Evolutionary conservation across 345 rosid genomes (phyloP), one percentile per base, ranked within the genome.

Genomic region (Brassica incana): DNA sequence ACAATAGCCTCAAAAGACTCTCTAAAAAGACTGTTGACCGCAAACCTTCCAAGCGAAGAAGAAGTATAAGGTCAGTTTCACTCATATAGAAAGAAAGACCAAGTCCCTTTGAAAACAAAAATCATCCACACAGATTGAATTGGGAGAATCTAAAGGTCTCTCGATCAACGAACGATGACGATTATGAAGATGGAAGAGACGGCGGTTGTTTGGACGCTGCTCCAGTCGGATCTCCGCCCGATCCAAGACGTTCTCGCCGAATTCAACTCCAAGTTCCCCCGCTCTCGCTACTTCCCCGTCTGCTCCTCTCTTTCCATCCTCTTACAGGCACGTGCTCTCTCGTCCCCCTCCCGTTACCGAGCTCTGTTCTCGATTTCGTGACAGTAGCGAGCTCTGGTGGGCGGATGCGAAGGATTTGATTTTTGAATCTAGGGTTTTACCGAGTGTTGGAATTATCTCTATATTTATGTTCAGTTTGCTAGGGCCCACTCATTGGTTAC

Each of bases 221-320:
- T 91, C 65, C 87, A 87, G 74, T 83, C 85, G 65, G 95, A 88
- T 69, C 83, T 85, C 40, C 84, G 82, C 25, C 84, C 91, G 4
- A 74, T 91, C 60, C 87, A 82, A 18, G 91, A 88, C 54, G 81
- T 86, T 66, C 60, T 85, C 11, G n/a, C 92, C 60, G 92, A 91
- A 69, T 90, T 89, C 86, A 79, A 67, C 82, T 84, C 93, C 54
- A 81, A 81, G 12, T 75, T 93, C 85, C 25, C 81, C 36, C 82
- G 70, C 70, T 29, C 81, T 56, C 88, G 85, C 67, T 36, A 78
- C 65, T 82, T 90, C 82, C 23, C 71, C 63, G 78, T 84, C 82
- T 93, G 95, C 87, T 77, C 50, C 68, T 85, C 93, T 75, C 93
- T 89, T 64, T 81, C 65, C 0, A 74, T 88, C 30, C 75, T 91